Evolutionary conservation across 345 rosid species (phyloP).

Genomic region (Aurinia saxatilis): DNA sequence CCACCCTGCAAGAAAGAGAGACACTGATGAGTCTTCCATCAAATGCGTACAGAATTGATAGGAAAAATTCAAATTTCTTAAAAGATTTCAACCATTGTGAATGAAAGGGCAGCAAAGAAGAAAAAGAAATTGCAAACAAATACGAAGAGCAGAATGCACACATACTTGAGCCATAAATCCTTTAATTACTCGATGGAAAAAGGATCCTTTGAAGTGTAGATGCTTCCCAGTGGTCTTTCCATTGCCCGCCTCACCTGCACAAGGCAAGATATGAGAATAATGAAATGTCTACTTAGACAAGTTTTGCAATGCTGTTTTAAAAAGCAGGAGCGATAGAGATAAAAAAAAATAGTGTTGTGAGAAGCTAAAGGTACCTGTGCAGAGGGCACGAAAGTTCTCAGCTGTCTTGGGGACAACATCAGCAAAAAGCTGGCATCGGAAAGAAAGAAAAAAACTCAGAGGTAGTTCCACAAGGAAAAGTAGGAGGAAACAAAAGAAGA

Average conservation of each 20-base stretch:
- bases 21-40: not conserved
- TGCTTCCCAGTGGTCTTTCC: slow-evolving; percentile 79
- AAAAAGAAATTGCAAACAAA: not conserved
- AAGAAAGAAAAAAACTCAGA: not conserved
- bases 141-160: not conserved
- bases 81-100: not conserved
- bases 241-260: slow-evolving; percentile 84
- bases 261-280: slow-evolving; percentile 8
- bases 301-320: not conserved
- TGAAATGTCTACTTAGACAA: not conserved
- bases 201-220: slow-evolving; percentile 76
- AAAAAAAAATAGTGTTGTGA: not conserved
- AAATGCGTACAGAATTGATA: not conserved
- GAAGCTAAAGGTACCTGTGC: slow-evolving; percentile 57
- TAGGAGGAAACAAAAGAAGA: not conserved
- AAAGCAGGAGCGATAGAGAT: not conserved
- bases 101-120: not conserved
- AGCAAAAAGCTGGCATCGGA: slow-evolving; percentile 67
- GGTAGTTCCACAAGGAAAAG: not conserved
- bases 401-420: slow-evolving; percentile 88
- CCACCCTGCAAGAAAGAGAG: slow-evolving; percentile 66
- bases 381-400: slow-evolving; percentile 91
- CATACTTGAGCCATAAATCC: slow-evolving; percentile 98
- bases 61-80: not conserved
- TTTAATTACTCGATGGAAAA: slow-evolving; percentile 81